Base-by-base conservation (phyloP, 1,284 basidiomycete genomes). In the Sanguinoderma infundibulare region DNA sequence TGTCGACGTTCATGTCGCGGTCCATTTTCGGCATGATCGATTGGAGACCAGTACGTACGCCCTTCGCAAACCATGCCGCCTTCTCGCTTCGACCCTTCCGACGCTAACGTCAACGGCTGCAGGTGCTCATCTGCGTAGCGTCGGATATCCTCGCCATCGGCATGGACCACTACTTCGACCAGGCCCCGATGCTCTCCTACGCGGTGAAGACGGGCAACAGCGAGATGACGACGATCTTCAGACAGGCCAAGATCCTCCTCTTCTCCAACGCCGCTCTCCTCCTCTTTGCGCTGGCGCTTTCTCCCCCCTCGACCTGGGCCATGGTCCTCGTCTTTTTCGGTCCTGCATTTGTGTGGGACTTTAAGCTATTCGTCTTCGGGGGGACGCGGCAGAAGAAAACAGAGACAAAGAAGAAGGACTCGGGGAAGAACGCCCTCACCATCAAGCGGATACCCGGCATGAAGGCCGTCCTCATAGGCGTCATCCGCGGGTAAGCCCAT, bases 131-230 rank as follows among this genome's bases (percentile, higher is more conserved):
- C 24, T 60, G 57, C 46, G 54, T 57, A 28, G 35, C 62, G 1
- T 60, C 62, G 9, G 62, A 63, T 36, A 54, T 60, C 15, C 53
- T 63, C 38, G 53, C 58, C 30, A 60, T 60, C 35, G 62, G 62
- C 14, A 60, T 63, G 47, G 62, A 63, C 38, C 62, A 63, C 32
- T 63, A 63, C 36, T 52, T 55, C 38, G 62, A 63, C 38, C 62
- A 63, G 30, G 62, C 58, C 15, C 50, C 57, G 36, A 55, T 54
- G 44, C 44, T 53, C n/a, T 44, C 46, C 10, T 55, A 60, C n/a
- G 62, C 62, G 32, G n/a, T 36, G 39, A 60, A 63, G 58, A 53
- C 58, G 2, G 40, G 52, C 34, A 57, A 63, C 46, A 44, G 52
- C n/a, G 58, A 55, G 15, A 55, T 63, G 53, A 42, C 40, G 14